Base-by-base conservation (phyloP, 2,329 filamentous ascomycete species). In the Chaetoscypha palmicola region DNA sequence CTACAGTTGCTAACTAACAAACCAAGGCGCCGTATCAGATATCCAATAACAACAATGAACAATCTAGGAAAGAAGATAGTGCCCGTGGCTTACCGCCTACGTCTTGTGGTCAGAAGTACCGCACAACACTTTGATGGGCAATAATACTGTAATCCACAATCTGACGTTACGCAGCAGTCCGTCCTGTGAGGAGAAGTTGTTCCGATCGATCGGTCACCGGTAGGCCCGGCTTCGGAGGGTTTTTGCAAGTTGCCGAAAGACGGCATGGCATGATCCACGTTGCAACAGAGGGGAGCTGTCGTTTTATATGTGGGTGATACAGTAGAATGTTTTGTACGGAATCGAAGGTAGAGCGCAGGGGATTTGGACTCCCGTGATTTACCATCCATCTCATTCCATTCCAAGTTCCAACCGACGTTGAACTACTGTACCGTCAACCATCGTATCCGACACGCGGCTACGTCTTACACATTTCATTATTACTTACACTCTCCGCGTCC, bases 31-130 rank as follows among this genome's bases (percentile, higher is more conserved):
- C 46, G 14, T 19, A 14, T 11, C 23, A 20, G 34, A 11, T 21
- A 9, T 20, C 16, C 34, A 19, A 37, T 16, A 16, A 11, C 20
- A 12, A 14, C 14, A 16, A 17, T n/a, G n/a, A n/a, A n/a, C n/a
- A 21, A 39, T 14, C 28, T 16, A 35, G 8, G 31, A 23, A 35
- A 30, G 31, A 11, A 10, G 38, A 10, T n/a, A n/a, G n/a, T n/a
- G 38, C 47, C 42, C 47, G 45, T 52, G 45, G 49, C 47, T 49
- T 8, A n/a, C n/a, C n/a, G n/a, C n/a, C n/a, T n/a, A n/a, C n/a
- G 14, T 20, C 14, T 20, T 35, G 33, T 52, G 45, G 41, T 52
- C 50, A 52, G 47, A 43, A 43, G 46, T 30, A 20, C 12, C 19
- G 32, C 24, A 38, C n/a, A 11, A 17, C 20, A 34, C 34, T 28